Evolutionary conservation across 179 eudicot species (phyloP), one percentile per base, ranked within the genome.

Genomic region (Kewa caespitosa): DNA sequence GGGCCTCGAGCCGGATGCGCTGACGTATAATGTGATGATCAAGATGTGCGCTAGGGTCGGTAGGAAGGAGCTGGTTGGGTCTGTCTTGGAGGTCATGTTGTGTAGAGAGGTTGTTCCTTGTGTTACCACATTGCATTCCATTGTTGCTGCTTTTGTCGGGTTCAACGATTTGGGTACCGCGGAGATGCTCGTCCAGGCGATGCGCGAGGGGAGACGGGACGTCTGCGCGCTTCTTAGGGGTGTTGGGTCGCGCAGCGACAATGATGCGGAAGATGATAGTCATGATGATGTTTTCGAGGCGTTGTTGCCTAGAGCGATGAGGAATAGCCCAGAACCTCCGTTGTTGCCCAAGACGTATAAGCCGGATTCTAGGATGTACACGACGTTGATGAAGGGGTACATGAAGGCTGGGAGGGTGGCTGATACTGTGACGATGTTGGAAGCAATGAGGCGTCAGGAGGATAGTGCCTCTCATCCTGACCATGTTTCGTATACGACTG

Each of bases 321-420:
- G 76, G 48, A 39, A 75, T 27, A 52, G 74, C 67, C 42, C 28
- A 1, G 92, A 86, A 25, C 92, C 91, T 36, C 95, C 91, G 1
- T 82, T 93, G 84, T 76, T 96, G 73, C 90, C 89, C 15, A 84
- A 75, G 72, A 69, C 74, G 8, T 85, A 86, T 64, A 20, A 79
- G 0, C 98, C 98, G 0, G 83, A 93, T 79, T 80, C 98, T 60
- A 88, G 98, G 78, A 89, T 96, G 32, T 96, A 93, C 80, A 91
- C 99, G 12, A 93, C 99, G 2, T 83, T 93, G 42, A 96, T 96
- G 98, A 96, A 96, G 80, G 99, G 99, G 38, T 96, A 96, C 72
- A 93, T 96, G 98, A 93, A 89, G 73, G 84, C 83, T 31, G 99
- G 97, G 14, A 85, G 98, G 33, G 89, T 96, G 14, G 76, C 88